Evolutionary conservation across 1,284 basidiomycete species (phyloP).

Genomic region (Coniferiporia sulphurascens): DNA sequence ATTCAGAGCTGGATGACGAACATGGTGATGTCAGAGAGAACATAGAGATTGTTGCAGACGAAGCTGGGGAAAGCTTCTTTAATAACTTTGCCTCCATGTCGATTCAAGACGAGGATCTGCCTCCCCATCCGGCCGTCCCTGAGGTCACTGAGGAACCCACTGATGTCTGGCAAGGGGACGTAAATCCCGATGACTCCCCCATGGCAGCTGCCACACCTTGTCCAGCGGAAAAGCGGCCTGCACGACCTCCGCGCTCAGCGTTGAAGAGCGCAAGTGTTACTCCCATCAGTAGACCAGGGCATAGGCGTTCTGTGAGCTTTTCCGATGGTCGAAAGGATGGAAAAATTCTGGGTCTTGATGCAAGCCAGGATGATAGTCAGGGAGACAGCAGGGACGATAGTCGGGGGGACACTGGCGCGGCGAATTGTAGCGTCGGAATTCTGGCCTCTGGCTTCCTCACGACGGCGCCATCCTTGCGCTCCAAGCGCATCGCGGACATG

Average conservation of each 20-base stretch:
- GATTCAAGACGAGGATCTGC: conserved; percentile 2
- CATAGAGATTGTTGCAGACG: conserved; percentile 2
- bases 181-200: not conserved
- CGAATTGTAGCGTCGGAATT: conserved; percentile 24
- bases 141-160: not conserved
- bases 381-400: too few relatives aligned
- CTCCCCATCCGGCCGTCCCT: not conserved
- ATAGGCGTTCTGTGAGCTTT: conserved; percentile 87
- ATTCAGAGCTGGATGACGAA: conserved; percentile 34
- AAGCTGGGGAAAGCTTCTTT: conserved; percentile 14
- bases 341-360: conserved; percentile 65
- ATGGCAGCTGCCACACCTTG: conserved; percentile 17
- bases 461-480: conserved; percentile 54
- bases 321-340: conserved; percentile 86
- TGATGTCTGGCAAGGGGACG: not conserved
- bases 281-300: conserved; percentile 48
- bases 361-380: conserved; percentile 31
- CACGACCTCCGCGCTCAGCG: conserved; percentile 37
- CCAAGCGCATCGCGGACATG: conserved; percentile 76
- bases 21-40: conserved; percentile 9
- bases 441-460: not conserved
- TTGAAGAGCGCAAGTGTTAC: conserved; percentile 49
- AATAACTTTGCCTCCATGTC: conserved; percentile 15
- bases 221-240: conserved; percentile 9
- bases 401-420: too few relatives aligned